Evolutionary conservation across 2,329 filamentous ascomycete species (phyloP), one percentile per base, ranked within the genome.

Genomic region (Passalora sequoiae): DNA sequence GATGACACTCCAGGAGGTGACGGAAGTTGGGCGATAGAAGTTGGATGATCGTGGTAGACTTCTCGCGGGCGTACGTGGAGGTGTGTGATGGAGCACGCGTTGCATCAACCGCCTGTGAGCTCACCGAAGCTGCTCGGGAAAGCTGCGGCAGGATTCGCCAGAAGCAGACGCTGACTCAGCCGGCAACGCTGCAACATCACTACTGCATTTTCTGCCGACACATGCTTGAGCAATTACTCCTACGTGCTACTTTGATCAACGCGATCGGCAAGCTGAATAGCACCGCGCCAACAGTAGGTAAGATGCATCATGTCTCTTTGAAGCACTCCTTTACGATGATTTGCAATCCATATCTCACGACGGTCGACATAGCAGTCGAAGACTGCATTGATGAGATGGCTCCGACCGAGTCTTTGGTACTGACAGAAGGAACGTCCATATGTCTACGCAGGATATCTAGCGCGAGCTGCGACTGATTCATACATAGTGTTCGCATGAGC

Each of bases 301-400:
- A n/a, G n/a, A n/a, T n/a, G n/a, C n/a, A n/a, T n/a, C n/a, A n/a
- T n/a, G n/a, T n/a, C n/a, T n/a, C n/a, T n/a, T n/a, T n/a, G n/a
- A n/a, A n/a, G n/a, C n/a, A n/a, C n/a, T n/a, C n/a, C n/a, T 44
- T 35, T 25, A 64, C 59, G 62, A 66, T 66, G 60, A 65, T 50
- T 49, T 49, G 43, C 48, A 51, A n/a, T 54, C 51, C 57, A 53
- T 54, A 58, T 63, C 57, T 66, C 63, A 66, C 63, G 63, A 66
- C 63, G 63, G 63, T 66, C 63, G 60, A 63, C 63, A 62, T 65
- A 66, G 63, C 61, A 57, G 58, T 50, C 54, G 52, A 55, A 47
- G 54, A 55, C 56, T 58, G 61, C 60, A 58, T 63, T 65, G 63
- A 64, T 64, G 63, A 66, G 54, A 65, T 58, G 55, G 61, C 57